phyloP scores from a whole-genome alignment of 2,329 filamentous ascomycete genomes.

The Xenoacremonium recifei region DNA sequence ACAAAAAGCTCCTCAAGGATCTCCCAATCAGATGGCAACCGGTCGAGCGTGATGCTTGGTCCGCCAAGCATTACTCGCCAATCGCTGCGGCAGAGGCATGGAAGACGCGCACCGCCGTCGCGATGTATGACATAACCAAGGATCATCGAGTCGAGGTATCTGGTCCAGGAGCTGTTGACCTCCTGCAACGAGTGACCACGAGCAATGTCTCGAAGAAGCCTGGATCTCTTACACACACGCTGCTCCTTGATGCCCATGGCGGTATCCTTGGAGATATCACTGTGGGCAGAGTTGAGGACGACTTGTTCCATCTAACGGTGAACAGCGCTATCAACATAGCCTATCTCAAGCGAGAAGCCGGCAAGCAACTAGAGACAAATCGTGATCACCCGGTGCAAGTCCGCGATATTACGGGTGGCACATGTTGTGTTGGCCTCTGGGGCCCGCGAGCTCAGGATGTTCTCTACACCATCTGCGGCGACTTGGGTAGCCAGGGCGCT shows the following conservation, averaged over 20 bases:
- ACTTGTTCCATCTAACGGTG: conserved; percentile 54
- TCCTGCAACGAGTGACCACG: conserved; percentile 54
- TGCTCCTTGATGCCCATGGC: conserved; percentile 53
- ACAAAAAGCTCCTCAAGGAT: conserved; percentile 47
- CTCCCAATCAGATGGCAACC: conserved; percentile 55
- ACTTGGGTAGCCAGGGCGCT: conserved; percentile 45
- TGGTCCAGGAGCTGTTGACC: conserved; percentile 53
- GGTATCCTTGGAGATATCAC: conserved; percentile 58
- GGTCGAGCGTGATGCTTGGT: conserved; percentile 57
- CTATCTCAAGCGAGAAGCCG: conserved; percentile 54
- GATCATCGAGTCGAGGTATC: conserved; percentile 56
- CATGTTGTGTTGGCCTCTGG: conserved; percentile 62
- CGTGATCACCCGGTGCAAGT: conserved; percentile 48
- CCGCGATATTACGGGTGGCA: conserved; percentile 58
- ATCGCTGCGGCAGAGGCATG: conserved; percentile 60
- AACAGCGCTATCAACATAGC: conserved; percentile 54
- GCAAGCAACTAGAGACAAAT: conserved; percentile 39
- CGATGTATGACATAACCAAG: conserved; percentile 63
- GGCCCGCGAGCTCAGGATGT: conserved; percentile 55
- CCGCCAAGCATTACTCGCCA: conserved; percentile 54
- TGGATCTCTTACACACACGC: conserved; percentile 53
- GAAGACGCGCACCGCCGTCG: conserved; percentile 62
- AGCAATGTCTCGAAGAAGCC: conserved; percentile 45
- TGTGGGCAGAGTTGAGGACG: conserved; percentile 48
- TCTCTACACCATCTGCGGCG: conserved; percentile 44